Evolutionary conservation across 495 filamentous ascomycete genomes (phyloP).

Genomic region (Tetracladium marchalianum): DNA sequence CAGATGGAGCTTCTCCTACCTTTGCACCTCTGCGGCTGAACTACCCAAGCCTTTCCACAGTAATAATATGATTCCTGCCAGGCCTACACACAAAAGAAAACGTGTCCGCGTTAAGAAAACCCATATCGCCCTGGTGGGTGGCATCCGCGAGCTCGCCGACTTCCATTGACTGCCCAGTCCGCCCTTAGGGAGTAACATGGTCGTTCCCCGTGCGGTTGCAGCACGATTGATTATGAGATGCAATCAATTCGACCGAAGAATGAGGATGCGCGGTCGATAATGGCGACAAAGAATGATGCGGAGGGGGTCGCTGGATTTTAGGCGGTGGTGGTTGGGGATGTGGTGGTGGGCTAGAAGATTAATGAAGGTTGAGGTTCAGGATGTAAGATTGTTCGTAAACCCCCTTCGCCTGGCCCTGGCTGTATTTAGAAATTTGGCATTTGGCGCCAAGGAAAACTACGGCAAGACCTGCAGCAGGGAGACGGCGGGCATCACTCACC

Average conservation of each 20-base stretch:
- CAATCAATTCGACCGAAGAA: constrained; percentile 12
- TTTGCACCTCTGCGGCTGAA: constrained; percentile 84
- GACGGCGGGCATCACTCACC: too few species aligned
- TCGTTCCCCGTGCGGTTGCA: constrained; percentile 9
- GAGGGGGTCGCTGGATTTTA: constrained; percentile 8
- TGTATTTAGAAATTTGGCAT: too few species aligned
- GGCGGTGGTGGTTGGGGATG: constrained; percentile 8
- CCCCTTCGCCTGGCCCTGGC: too few species aligned
- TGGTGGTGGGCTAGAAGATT: constrained; percentile 1
- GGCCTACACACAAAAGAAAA: constrained; percentile 63
- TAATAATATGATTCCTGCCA: constrained; percentile 66
- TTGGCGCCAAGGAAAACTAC: too few species aligned
- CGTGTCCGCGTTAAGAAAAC: constrained; percentile 69
- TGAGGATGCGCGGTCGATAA: constrained; percentile 2
- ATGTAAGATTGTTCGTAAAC: too few species aligned
- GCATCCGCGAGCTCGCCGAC: constrained; percentile 70
- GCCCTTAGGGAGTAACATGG: constrained; percentile 77
- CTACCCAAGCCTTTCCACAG: constrained; percentile 82
- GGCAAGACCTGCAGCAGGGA: too few species aligned
- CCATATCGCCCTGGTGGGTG: constrained; percentile 71
- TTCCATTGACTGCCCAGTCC: constrained; percentile 74
- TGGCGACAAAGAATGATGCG: not conserved
- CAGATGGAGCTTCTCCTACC: constrained; percentile 39
- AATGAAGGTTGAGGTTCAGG: constrained; percentile 12
- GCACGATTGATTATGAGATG: constrained; percentile 14